Evolutionary conservation across 495 filamentous ascomycete species (phyloP).

Genomic region (Hypoxylon cercidicola): DNA sequence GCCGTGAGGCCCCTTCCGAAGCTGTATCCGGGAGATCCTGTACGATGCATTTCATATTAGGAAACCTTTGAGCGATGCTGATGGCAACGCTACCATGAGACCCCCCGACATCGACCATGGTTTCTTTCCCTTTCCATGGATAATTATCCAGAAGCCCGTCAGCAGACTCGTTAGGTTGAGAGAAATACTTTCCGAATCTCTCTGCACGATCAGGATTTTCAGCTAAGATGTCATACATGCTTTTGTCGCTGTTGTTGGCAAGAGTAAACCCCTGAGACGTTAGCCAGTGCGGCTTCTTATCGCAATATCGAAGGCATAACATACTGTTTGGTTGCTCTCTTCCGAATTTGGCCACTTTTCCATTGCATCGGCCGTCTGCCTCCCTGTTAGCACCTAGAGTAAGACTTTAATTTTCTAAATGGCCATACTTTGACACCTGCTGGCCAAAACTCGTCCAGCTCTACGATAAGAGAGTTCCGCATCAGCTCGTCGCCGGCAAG

Average conservation of each 20-base stretch:
- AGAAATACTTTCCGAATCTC: constrained; percentile 32
- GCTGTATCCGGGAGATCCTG: constrained; percentile 46
- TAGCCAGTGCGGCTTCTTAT: not conserved
- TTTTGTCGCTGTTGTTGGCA: constrained; percentile 32
- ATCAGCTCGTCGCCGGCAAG: constrained; percentile 17
- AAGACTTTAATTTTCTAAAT: not conserved
- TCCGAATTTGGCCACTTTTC: constrained; percentile 39
- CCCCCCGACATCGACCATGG: constrained; percentile 38
- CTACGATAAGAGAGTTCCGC: constrained; percentile 26
- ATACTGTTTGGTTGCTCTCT: constrained; percentile 41
- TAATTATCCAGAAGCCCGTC: constrained; percentile 30
- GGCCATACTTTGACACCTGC: constrained; percentile 33
- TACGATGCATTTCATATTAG: constrained; percentile 43
- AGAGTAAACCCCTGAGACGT: constrained; percentile 32
- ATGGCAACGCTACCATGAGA: constrained; percentile 31
- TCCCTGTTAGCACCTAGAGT: constrained; percentile 10
- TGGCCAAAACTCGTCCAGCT: constrained; percentile 42
- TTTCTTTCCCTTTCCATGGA: constrained; percentile 21
- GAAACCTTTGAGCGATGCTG: constrained; percentile 25
- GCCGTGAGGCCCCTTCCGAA: constrained; percentile 22
- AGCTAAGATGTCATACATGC: constrained; percentile 37
- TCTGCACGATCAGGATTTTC: constrained; percentile 25
- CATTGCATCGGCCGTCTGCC: constrained; percentile 38
- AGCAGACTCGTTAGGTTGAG: constrained; percentile 4
- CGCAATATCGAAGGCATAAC: not conserved